phyloP scores from a whole-genome alignment of 768 basidiomycete species.

The Harrya chromipes region DNA sequence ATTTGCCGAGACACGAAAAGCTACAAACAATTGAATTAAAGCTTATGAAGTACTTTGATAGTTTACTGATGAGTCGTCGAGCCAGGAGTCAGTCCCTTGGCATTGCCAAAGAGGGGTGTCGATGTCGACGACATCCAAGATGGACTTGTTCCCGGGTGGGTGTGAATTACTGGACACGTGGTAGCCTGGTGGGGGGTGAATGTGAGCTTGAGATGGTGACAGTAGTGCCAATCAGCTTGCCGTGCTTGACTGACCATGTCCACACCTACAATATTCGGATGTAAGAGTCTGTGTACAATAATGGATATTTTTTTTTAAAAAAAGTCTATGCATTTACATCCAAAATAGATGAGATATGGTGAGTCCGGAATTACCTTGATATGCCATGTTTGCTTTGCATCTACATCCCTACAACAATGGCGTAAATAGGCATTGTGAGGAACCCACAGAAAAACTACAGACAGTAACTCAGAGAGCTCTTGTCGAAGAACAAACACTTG shows the following conservation, averaged over 20 bases:
- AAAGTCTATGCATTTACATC: too few species aligned
- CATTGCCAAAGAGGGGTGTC: constrained; percentile 76
- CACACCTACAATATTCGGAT: constrained; percentile 17
- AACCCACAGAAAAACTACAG: constrained; percentile 12
- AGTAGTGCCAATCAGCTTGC: constrained; percentile 40
- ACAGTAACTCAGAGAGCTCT: constrained; percentile 6
- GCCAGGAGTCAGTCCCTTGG: constrained; percentile 73
- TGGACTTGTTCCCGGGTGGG: constrained; percentile 46
- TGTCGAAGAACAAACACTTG: constrained; percentile 22
- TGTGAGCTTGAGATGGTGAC: not conserved
- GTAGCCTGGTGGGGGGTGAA: constrained; percentile 46
- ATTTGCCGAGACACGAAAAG: too few species aligned
- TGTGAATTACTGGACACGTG: not conserved
- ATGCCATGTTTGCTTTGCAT: constrained; percentile 73
- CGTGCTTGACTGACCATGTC: constrained; percentile 70
- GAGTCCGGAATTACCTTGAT: constrained; percentile 63
- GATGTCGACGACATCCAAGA: constrained; percentile 73
- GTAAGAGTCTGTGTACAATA: constrained; percentile 33
- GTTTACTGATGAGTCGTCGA: too few species aligned
- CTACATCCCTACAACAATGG: constrained; percentile 53
- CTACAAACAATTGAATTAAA: too few species aligned
- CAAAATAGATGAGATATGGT: constrained; percentile 61
- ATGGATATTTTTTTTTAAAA: too few species aligned
- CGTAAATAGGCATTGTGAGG: not conserved
- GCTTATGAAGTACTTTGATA: too few species aligned